Base-by-base conservation (phyloP, 1,284 basidiomycete species). In the Mrakiaceae sp. region DNA sequence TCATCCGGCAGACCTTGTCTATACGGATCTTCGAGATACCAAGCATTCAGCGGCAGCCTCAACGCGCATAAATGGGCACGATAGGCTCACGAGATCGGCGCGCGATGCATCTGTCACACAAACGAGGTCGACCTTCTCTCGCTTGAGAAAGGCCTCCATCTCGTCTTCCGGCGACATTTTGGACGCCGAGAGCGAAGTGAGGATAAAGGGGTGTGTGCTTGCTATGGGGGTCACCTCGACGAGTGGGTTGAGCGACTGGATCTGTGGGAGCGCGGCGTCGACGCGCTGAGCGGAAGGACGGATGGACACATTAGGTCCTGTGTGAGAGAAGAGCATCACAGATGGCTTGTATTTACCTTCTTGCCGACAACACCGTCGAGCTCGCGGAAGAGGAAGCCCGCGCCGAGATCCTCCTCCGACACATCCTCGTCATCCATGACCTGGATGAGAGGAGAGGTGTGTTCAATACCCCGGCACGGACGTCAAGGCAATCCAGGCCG, bases 371-470 rank as follows among this genome's bases (percentile, higher is more conserved):
- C 76, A 3, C 74, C 74, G 71, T 98, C 94, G 67, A 87, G 85
- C 72, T 96, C 90, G 72, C 92, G 81, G 77, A 90, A 95, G 76
- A 98, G 88, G 81, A 98, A 97, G 10, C 92, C 90, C 6, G 87
- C 83, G 9, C 90, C 90, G 39, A 98, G 82, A 77, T 98, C 95
- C 72, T 89, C 86, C 67, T 78, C 75, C 0, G 75, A 70, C 0
- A 82, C 78, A 0, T 69, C 67, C n/a, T 73, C 71, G 8, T 76
- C 75, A 67, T 84, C 83, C 70, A 82, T 74, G n/a, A 83, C 62
- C 65, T 66, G 58, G 0, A 47, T 44, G 40, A n/a, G 16, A 16
- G 0, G 11, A 51, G 14, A 14, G 53, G 44, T 8, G 39, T 40
- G n/a, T 4, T 27, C 7, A 46, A 11, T 43, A 27, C 42, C 39